phyloP scores from a whole-genome alignment of 129 eudicot genomes.

The Rutidosis leptorrhynchoides region DNA sequence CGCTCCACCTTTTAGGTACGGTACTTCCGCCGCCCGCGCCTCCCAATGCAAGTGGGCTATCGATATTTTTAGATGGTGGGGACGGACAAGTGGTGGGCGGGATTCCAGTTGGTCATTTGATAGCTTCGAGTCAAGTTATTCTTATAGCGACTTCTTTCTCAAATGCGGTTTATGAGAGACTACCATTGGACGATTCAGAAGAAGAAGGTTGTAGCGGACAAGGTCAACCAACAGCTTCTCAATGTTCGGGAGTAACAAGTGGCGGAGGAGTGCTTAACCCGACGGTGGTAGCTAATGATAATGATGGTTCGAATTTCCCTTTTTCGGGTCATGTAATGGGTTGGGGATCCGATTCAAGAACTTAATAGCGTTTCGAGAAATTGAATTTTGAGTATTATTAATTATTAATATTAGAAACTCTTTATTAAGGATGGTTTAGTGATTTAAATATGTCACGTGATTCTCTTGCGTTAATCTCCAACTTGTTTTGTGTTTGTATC shows the following conservation, averaged over 20 bases:
- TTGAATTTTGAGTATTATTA: background rate
- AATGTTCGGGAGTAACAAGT: conserved; percentile 50
- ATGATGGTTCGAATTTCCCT: conserved; percentile 23
- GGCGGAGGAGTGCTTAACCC: conserved; percentile 34
- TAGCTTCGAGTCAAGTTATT: conserved; percentile 52
- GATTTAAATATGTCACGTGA: background rate
- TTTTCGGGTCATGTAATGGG: conserved; percentile 48
- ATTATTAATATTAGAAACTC: background rate
- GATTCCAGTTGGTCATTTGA: conserved; percentile 48
- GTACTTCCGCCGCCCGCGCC: conserved; percentile 89
- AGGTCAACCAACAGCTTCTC: conserved; percentile 53
- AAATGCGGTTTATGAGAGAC: conserved; percentile 65
- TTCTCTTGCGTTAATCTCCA: background rate
- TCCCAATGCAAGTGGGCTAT: conserved; percentile 47
- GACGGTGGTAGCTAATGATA: conserved; percentile 5
- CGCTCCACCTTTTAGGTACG: conserved; percentile 34
- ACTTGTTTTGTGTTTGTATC: too few species aligned
- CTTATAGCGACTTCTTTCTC: conserved; percentile 75
- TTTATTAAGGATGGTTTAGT: background rate
- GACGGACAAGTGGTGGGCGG: conserved; percentile 77
- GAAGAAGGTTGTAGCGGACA: conserved; percentile 30
- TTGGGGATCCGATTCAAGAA: conserved; percentile 41
- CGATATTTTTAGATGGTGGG: conserved; percentile 54
- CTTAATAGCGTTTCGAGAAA: conserved; percentile 15
- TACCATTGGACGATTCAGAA: conserved; percentile 47